Conservation (phyloP, 768 basidiomycete species). For the Termitomyces sp. region DNA sequence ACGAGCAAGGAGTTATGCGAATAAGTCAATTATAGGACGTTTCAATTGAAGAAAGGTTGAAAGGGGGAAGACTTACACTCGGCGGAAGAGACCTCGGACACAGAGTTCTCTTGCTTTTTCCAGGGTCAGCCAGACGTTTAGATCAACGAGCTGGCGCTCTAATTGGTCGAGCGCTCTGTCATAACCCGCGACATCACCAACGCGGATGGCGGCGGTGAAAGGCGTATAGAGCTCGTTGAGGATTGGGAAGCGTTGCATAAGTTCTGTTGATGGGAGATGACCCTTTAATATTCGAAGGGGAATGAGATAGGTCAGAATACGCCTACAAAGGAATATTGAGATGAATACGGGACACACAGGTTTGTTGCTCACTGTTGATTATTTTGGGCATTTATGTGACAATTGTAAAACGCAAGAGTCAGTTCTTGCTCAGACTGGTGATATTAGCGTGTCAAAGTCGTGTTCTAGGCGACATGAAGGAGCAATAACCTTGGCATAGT, state of each 20-base stretch:
- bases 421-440: conserved; percentile 80
- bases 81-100: conserved; percentile 75
- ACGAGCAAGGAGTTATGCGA: neutral
- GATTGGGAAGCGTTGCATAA: conserved; percentile 71
- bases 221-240: conserved; percentile 73
- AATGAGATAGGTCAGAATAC: conserved; percentile 88
- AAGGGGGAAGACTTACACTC: conserved; percentile 51
- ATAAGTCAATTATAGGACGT: conserved; percentile 6
- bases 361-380: conserved; percentile 74
- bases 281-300: conserved; percentile 88
- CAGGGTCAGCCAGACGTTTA: conserved; percentile 83
- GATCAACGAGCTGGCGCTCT: conserved; percentile 76
- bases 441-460: conserved; percentile 2
- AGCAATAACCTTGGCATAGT: conserved; percentile 69
- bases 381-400: conserved; percentile 60
- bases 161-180: conserved; percentile 71
- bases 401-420: conserved; percentile 82
- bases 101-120: conserved; percentile 89
- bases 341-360: neutral
- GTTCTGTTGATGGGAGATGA: conserved; percentile 70
- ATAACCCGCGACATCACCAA: conserved; percentile 76
- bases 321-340: conserved; percentile 40
- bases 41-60: neutral
- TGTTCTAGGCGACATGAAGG: neutral
- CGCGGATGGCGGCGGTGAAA: conserved; percentile 75